A percentile compares a stretch with the other conserved stretches of the same genome.
Evolutionary conservation across 1,139 yeast species (phyloP).

Genomic region (Nadsonia commutata): DNA sequence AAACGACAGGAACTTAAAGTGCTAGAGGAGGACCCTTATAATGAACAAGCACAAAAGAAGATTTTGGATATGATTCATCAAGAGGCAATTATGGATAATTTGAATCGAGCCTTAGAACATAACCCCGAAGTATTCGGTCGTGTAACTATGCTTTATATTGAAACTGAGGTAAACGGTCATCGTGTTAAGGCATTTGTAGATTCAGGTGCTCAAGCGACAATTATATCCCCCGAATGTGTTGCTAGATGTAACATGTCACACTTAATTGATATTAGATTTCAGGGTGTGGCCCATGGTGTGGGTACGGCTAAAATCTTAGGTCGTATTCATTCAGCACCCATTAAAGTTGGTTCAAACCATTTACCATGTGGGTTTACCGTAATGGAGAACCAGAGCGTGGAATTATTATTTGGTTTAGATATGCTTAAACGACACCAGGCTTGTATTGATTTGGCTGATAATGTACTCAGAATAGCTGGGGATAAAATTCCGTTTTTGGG

Average conservation of each 20-base stretch:
- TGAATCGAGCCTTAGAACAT: slow-evolving; percentile 66
- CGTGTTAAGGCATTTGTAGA: slow-evolving; percentile 88
- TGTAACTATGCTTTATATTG: slow-evolving; percentile 72
- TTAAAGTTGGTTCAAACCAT: slow-evolving; percentile 52
- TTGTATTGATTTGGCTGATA: slow-evolving; percentile 52
- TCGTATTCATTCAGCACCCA: slow-evolving; percentile 76
- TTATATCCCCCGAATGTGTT: slow-evolving; percentile 65
- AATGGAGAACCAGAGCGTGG: slow-evolving; percentile 42
- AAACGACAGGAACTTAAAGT: slow-evolving; percentile 36
- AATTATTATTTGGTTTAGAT: slow-evolving; percentile 44
- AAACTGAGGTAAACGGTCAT: slow-evolving; percentile 62
- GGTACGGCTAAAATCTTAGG: slow-evolving; percentile 74
- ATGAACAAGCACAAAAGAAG: slow-evolving; percentile 54
- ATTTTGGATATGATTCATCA: slow-evolving; percentile 58
- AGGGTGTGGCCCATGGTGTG: slow-evolving; percentile 80
- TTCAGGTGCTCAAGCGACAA: slow-evolving; percentile 88
- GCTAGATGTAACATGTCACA: slow-evolving; percentile 55
- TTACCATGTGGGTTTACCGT: slow-evolving; percentile 76
- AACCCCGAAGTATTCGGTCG: slow-evolving; percentile 81
- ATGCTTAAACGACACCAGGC: slow-evolving; percentile 87
- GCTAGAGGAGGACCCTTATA: slow-evolving; percentile 51
- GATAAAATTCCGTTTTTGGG: slow-evolving; percentile 55
- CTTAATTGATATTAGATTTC: slow-evolving; percentile 67
- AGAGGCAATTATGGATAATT: slow-evolving; percentile 63
- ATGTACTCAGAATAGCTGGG: slow-evolving; percentile 59